Base-by-base conservation (phyloP, 805 yeast genomes). In the Ogataea populi-albae region DNA sequence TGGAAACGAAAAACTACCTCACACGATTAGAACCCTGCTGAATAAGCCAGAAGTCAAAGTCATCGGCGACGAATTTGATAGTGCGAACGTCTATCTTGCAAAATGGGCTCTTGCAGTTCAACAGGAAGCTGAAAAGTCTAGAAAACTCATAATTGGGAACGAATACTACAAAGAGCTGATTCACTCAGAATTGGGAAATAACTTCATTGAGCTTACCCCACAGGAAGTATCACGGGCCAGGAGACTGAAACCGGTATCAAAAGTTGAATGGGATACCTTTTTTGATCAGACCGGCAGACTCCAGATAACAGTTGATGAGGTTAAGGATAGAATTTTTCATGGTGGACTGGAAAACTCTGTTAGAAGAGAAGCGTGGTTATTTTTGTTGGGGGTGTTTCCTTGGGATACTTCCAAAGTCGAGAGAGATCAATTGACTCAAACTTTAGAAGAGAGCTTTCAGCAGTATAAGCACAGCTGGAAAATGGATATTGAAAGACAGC, bases 101-200 rank as follows among this genome's bases (percentile, higher is more conserved):
- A 89, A 88, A 64, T 93, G 98, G 98, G 97, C 98, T 0, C 73
- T 86, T 49, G 86, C 86, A 19, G 93, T 93, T 7, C 93, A 91
- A 49, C 89, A 88, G 50, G 95, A 91, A 57, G 93, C 96, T 2
- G 88, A 79, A 47, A 73, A 76, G 37, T 69, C 75, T 41, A 61
- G 76, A 41, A 65, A 67, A 38, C 65, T 67, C 50, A 66, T 72
- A 50, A 65, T 79, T 22, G 67, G 80, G 37, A 80, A 78, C 48
- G 77, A 76, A n/a, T 66, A 77, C 12, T 79, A 80, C 46, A 61
- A 70, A 28, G 71, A 70, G 20, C 55, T 75, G 33, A 67, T 84
- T 26, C 71, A 70, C 35, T 65, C 68, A 34, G 89, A 84, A 50
- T 57, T 84, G 9, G 88, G 87, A 0, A 73, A 69, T 34, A 51